These are phyloP conservation scores for Cyberlindnera saturnus DNA, from an alignment of 805 yeast species.

Conservation along the genomic window DNA sequence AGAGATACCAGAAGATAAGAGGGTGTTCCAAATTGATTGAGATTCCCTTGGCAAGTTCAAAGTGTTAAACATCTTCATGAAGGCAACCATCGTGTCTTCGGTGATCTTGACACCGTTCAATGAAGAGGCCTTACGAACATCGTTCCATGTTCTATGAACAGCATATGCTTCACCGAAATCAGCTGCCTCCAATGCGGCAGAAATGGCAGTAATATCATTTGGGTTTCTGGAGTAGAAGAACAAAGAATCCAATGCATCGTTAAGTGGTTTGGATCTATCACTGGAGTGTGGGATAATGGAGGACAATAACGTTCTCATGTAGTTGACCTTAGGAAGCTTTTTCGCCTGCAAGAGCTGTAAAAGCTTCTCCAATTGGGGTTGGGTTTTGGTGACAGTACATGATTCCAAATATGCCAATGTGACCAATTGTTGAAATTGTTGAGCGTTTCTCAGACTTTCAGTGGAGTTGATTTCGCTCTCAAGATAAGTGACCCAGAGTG, in stretches of 20 bases:
- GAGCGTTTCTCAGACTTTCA: not conserved
- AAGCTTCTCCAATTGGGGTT: conserved; percentile 9
- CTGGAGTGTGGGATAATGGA: conserved; percentile 1
- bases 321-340: conserved; percentile 3
- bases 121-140: conserved; percentile 19
- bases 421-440: conserved; percentile 2
- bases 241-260: conserved; percentile 5
- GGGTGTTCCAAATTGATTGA: conserved; percentile 43
- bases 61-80: conserved; percentile 42
- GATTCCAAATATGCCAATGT: conserved; percentile 17
- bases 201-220: conserved; percentile 15
- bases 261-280: conserved; percentile 7
- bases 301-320: not conserved
- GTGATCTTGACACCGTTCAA: conserved; percentile 29
- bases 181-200: conserved; percentile 15
- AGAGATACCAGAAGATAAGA: conserved; percentile 32
- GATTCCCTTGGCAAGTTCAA: conserved; percentile 31
- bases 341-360: conserved; percentile 12
- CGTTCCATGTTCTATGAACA: conserved; percentile 14
- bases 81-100: conserved; percentile 34
- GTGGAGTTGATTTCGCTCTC: conserved; percentile 12
- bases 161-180: conserved; percentile 7
- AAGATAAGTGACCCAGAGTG: conserved; percentile 19
- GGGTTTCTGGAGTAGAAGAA: conserved; percentile 15
- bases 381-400: not conserved